Percentiles rank a stretch among this genome's conserved stretches.
phyloP scores from a whole-genome alignment of 805 yeast species.

The Candida yuanshanica region DNA sequence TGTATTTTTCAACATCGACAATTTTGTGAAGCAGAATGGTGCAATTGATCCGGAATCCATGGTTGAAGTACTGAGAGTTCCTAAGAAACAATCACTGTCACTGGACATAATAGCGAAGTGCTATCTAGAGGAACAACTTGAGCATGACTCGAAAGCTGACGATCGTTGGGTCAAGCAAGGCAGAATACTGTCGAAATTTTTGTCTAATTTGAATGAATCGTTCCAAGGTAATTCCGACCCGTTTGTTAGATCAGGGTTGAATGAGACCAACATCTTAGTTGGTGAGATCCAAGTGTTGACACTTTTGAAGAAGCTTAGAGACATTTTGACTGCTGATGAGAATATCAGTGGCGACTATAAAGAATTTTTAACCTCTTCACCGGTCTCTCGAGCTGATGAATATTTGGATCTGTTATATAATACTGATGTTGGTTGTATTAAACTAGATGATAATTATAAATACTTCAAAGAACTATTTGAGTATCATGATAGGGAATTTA shows the following conservation, averaged over 20 bases:
- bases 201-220: constrained; percentile 13
- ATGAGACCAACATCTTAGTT: constrained; percentile 22
- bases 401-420: constrained; percentile 30
- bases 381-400: constrained; percentile 21
- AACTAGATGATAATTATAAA: constrained; percentile 22
- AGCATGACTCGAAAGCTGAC: constrained; percentile 10
- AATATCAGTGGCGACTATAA: constrained; percentile 3
- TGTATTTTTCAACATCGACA: constrained; percentile 22
- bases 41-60: constrained; percentile 6
- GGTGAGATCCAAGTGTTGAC: constrained; percentile 22
- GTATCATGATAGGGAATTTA: constrained; percentile 16
- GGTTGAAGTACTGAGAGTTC: constrained; percentile 35
- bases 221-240: constrained; percentile 18
- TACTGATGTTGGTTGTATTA: constrained; percentile 28
- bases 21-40: constrained; percentile 2
- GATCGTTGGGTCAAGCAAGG: constrained; percentile 14
- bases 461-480: constrained; percentile 21
- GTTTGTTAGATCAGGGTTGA: constrained; percentile 20
- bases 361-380: constrained; percentile 12
- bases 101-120: constrained; percentile 24
- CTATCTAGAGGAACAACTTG: constrained; percentile 12
- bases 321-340: constrained; percentile 2
- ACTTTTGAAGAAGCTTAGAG: constrained; percentile 14
- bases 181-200: constrained; percentile 14
- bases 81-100: constrained; percentile 27